Conservation (phyloP, 768 basidiomycete species). For the Auriscalpium vulgare region DNA sequence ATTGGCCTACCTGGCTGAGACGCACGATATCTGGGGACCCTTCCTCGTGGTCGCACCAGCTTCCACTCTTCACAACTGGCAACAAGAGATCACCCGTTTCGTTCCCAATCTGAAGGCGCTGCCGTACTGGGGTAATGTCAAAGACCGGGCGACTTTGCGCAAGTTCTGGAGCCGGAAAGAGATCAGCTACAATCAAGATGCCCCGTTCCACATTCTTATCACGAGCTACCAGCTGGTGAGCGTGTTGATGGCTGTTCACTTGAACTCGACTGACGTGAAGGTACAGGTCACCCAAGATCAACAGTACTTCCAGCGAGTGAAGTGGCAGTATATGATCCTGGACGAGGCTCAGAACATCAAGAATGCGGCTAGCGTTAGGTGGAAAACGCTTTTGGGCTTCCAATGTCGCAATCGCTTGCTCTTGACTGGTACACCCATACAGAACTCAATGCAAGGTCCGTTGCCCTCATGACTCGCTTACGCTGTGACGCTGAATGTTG, state of each 20-base stretch:
- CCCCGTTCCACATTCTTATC: slow-evolving; percentile 93
- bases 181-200: slow-evolving; percentile 89
- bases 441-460: slow-evolving; percentile 98
- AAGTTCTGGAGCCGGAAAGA: slow-evolving; percentile 99
- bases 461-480: background rate
- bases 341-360: slow-evolving; percentile 99
- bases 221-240: slow-evolving; percentile 92
- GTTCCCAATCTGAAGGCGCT: slow-evolving; percentile 89
- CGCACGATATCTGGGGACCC: slow-evolving; percentile 98
- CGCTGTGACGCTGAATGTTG: background rate
- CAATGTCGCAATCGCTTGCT: slow-evolving; percentile 93
- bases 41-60: slow-evolving; percentile 97
- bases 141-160: slow-evolving; percentile 87
- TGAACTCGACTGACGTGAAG: background rate
- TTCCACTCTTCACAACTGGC: slow-evolving; percentile 98
- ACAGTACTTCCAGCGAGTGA: slow-evolving; percentile 94
- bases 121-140: slow-evolving; percentile 97
- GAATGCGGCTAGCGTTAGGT: slow-evolving; percentile 89
- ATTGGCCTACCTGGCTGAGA: slow-evolving; percentile 91
- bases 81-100: slow-evolving; percentile 94
- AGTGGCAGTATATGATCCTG: slow-evolving; percentile 99
- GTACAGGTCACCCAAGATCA: slow-evolving; percentile 87
- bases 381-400: slow-evolving; percentile 95
- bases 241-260: slow-evolving; percentile 4
- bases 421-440: slow-evolving; percentile 95